A percentile compares a stretch with the other conserved stretches of the same genome.
Evolutionary conservation across 1,284 basidiomycete genomes (phyloP).

Genomic region (Boletus smithii): DNA sequence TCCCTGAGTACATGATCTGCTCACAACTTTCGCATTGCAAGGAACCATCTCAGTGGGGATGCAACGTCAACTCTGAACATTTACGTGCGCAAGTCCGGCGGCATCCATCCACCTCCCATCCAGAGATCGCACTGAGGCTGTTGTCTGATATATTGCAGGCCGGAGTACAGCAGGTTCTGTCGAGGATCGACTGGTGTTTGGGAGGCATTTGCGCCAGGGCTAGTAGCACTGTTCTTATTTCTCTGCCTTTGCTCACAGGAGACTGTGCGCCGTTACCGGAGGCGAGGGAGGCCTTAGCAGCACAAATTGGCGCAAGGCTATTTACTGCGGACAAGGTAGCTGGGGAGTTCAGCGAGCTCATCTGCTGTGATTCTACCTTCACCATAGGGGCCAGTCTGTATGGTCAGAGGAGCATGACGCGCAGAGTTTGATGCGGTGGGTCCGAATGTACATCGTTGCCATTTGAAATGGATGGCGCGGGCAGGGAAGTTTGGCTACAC

Average conservation of each 20-base stretch:
- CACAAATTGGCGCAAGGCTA: constrained; percentile 34
- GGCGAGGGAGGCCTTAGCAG: constrained; percentile 29
- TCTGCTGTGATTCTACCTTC: constrained; percentile 23
- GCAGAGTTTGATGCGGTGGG: background rate
- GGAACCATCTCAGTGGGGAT: too few species aligned
- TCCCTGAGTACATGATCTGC: too few species aligned
- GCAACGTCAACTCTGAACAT: too few species aligned
- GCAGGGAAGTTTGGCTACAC: background rate
- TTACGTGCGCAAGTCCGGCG: too few species aligned
- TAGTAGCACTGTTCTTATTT: background rate
- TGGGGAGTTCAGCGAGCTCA: constrained; percentile 13
- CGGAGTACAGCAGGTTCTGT: constrained; percentile 2
- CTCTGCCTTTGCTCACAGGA: constrained; percentile 3
- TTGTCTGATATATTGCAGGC: background rate
- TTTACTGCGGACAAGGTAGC: constrained; percentile 13
- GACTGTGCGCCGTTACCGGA: constrained; percentile 8
- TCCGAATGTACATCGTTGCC: background rate
- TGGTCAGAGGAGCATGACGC: background rate
- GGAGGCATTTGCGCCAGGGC: background rate
- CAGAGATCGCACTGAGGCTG: constrained; percentile 11
- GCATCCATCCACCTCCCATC: too few species aligned
- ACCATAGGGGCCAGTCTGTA: constrained; percentile 14
- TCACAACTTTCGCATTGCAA: too few species aligned
- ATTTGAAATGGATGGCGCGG: background rate
- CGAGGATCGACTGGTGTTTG: background rate